phyloP scores from a whole-genome alignment of 306 rosid genomes.

The Oemleria cerasiformis region DNA sequence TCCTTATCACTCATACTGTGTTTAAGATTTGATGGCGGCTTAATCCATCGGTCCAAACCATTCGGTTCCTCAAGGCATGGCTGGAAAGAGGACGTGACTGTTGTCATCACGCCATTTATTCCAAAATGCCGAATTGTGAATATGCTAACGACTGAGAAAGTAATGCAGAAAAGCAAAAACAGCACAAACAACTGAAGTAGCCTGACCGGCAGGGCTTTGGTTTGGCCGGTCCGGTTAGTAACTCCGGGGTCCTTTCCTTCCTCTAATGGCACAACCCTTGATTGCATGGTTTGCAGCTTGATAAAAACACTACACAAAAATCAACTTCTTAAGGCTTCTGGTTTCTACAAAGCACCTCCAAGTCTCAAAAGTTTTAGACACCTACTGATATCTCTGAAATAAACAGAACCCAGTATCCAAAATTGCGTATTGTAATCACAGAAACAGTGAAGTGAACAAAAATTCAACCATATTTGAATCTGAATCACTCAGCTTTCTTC shows the following conservation, averaged over 20 bases:
- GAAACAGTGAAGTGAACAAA: not conserved
- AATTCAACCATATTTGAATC: constrained; percentile 10
- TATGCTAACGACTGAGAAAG: constrained; percentile 65
- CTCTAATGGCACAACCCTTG: constrained; percentile 61
- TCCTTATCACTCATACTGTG: constrained; percentile 76
- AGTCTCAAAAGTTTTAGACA: not conserved
- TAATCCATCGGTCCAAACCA: constrained; percentile 62
- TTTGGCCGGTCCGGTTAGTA: constrained; percentile 40
- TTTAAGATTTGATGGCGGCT: constrained; percentile 53
- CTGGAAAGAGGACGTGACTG: constrained; percentile 47
- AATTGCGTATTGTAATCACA: not conserved
- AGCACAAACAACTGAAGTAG: constrained; percentile 52
- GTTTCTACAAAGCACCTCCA: not conserved
- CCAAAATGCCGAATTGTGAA: constrained; percentile 77
- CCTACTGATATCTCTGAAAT: not conserved
- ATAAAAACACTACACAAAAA: constrained; percentile 9
- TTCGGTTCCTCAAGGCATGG: constrained; percentile 58
- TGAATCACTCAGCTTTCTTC: constrained; percentile 4
- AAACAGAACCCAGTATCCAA: not conserved
- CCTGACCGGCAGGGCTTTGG: constrained; percentile 63
- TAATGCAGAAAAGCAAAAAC: constrained; percentile 59
- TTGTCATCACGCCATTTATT: constrained; percentile 42
- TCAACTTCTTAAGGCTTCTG: constrained; percentile 22
- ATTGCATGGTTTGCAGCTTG: constrained; percentile 83
- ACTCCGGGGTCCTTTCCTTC: constrained; percentile 62